Base-by-base conservation (phyloP, 495 filamentous ascomycete genomes). In the Evernia prunastri region DNA sequence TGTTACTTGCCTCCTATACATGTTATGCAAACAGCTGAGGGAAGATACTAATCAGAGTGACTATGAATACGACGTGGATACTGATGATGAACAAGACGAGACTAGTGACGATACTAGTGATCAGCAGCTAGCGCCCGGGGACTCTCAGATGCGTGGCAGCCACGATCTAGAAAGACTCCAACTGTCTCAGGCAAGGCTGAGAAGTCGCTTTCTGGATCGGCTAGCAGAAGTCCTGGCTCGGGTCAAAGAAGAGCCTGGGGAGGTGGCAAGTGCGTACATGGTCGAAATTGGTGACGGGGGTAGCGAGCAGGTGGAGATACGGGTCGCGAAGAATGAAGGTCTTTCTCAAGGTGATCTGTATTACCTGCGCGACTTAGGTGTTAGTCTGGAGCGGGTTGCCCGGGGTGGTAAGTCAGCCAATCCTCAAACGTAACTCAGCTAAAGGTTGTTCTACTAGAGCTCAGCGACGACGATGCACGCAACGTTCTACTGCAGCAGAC, bases 221-320 rank as follows among this genome's bases (percentile, higher is more conserved):
- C 57, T 59, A 15, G 57, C 57, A n/a, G 31, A 59, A 59, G 57
- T 59, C 39, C 39, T 59, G 12, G 57, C 57, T 15, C 6, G 57
- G 36, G 31, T 40, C 29, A 59, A 59, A 42, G 15, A 7, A 42
- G 12, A 12, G 36, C 57, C 57, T 12, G 31, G 23, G 36, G 57
- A 59, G 57, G 57, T 59, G 15, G 27, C 57, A 27, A 59, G 31
- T 39, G 57, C 57, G 20, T 59, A 59, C 39, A 35, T 59, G 57
- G 31, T 25, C 23, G 57, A 59, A 59, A 15, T 31, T 31, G 57
- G 23, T 59, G 1, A 23, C n/a, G 57, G 40, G 0, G 9, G 23
- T 25, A 5, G 13, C 18, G 3, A 37, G 3, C 31, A 40, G 2
- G 57, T 59, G 20, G 29, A 59, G 12, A 37, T 40, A 39, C 29